Evolutionary conservation across 345 rosid genomes (phyloP).

Genomic region (Euclidium syriacum): DNA sequence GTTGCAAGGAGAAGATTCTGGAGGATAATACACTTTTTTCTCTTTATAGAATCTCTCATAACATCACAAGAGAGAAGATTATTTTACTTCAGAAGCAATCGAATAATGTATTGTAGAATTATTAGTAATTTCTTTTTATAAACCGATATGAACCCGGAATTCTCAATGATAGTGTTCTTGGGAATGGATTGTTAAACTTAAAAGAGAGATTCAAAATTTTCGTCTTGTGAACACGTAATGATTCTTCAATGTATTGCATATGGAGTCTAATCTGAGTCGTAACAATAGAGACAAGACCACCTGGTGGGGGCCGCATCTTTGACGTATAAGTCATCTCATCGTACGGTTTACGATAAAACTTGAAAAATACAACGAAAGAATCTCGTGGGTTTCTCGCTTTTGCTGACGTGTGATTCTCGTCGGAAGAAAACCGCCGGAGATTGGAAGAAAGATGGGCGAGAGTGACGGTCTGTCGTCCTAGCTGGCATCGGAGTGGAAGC

Average conservation of each 20-base stretch:
- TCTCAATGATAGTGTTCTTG: too few species aligned
- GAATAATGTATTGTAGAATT: not conserved
- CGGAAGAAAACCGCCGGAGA: conserved; percentile 90
- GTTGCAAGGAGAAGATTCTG: conserved; percentile 1
- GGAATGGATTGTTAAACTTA: too few species aligned
- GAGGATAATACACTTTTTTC: not conserved
- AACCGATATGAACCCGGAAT: not conserved
- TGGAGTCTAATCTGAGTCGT: conserved; percentile 60
- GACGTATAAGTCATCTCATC: conserved; percentile 98
- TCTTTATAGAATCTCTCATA: not conserved
- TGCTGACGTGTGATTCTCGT: conserved; percentile 64
- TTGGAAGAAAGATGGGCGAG: conserved; percentile 85
- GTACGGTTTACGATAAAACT: conserved; percentile 85
- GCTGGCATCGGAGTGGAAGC: conserved; percentile 95
- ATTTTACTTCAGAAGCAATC: not conserved
- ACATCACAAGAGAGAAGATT: not conserved
- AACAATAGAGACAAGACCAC: conserved; percentile 90
- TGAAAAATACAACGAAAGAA: conserved; percentile 62
- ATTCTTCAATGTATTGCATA: too few species aligned
- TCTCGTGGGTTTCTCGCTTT: conserved; percentile 58
- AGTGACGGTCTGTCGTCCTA: conserved; percentile 37
- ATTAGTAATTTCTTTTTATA: not conserved
- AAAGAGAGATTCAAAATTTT: too few species aligned
- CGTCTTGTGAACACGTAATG: too few species aligned
- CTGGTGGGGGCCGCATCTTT: conserved; percentile 89